Percentiles rank a stretch among this genome's conserved stretches.
Evolutionary conservation across 78 protist species (phyloP).

Genomic region (Anaeramoeba ignava): DNA sequence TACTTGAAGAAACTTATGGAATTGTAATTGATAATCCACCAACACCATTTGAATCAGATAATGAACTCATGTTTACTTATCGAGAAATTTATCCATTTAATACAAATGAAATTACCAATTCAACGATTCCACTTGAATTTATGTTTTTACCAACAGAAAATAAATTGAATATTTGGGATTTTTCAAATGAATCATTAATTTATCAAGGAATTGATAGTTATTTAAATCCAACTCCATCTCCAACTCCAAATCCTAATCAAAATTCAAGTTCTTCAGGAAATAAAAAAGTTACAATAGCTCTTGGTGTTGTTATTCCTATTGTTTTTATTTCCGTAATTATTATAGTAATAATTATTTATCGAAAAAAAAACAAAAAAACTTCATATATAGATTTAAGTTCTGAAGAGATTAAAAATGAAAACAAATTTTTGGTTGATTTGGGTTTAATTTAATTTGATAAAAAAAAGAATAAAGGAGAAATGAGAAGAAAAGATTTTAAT

Average conservation of each 20-base stretch:
- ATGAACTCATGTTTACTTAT: background rate
- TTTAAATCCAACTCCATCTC: background rate
- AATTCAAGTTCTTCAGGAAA: no score
- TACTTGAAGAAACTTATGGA: background rate
- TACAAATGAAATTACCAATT: background rate
- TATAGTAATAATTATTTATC: no score
- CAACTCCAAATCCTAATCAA: background rate
- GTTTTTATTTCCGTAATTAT: no score
- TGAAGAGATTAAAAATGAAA: no score
- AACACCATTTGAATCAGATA: background rate
- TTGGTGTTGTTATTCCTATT: no score
- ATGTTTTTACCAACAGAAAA: background rate
- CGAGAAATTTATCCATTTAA: background rate
- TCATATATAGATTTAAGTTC: no score
- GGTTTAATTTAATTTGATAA: no score
- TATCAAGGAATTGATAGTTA: background rate
- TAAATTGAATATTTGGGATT: background rate
- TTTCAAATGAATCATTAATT: background rate
- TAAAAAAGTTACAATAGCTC: no score
- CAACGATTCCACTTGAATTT: background rate
- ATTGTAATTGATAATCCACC: background rate
- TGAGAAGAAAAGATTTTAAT: no score
- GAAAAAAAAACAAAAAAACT: no score
- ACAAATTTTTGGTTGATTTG: no score
- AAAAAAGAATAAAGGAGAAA: no score